Evolutionary conservation across 2,329 filamentous ascomycete species (phyloP).

Genomic region (Aspergillus tamarii): DNA sequence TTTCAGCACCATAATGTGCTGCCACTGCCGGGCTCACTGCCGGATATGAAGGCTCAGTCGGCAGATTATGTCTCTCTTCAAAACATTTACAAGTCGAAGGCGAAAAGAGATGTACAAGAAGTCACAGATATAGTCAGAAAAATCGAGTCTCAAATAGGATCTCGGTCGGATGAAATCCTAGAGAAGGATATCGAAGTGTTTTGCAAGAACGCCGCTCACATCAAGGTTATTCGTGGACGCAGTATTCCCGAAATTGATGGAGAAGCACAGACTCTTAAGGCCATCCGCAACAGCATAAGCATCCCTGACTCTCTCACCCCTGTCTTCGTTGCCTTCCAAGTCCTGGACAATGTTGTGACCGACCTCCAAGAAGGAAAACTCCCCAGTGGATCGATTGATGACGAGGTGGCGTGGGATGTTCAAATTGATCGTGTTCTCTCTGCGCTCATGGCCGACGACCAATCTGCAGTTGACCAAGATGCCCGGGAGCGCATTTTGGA

Average conservation of each 20-base stretch:
- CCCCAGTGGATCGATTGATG: conserved; percentile 32
- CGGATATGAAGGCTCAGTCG: conserved; percentile 97
- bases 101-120: conserved; percentile 75
- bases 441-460: conserved; percentile 42
- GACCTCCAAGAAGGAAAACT: conserved; percentile 54
- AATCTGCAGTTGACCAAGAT: conserved; percentile 52
- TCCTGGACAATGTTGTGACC: conserved; percentile 50
- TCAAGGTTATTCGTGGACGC: conserved; percentile 78
- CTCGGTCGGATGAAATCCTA: conserved; percentile 56
- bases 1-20: conserved; percentile 72
- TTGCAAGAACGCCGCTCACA: conserved; percentile 92
- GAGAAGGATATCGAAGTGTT: conserved; percentile 82
- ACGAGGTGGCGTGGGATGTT: conserved; percentile 36
- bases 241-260: conserved; percentile 55
- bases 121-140: conserved; percentile 68
- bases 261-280: conserved; percentile 46
- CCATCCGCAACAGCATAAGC: conserved; percentile 40
- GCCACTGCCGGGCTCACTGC: conserved; percentile 82
- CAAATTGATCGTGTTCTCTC: conserved; percentile 34
- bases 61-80: conserved; percentile 87
- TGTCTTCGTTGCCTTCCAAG: conserved; percentile 69
- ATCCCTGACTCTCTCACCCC: conserved; percentile 64
- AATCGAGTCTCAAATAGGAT: conserved; percentile 55
- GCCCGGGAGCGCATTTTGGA: conserved; percentile 56
- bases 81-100: conserved; percentile 89